These are phyloP conservation scores for Trichothecium sympodiale DNA, from an alignment of 2,329 filamentous ascomycete genomes.

Conservation along the genomic window DNA sequence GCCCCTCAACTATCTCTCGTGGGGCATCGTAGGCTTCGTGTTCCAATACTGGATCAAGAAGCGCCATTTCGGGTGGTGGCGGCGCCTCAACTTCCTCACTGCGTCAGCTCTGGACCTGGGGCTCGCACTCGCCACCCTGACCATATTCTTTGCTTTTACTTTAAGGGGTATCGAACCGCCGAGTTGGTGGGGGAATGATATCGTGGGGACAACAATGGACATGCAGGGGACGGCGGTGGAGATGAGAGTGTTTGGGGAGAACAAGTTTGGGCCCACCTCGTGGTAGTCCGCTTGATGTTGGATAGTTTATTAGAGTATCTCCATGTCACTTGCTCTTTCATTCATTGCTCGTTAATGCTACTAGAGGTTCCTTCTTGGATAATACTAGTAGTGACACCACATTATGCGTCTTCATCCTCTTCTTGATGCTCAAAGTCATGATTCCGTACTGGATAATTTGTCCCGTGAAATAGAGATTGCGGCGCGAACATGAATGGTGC, in stretches of 20 bases:
- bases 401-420: too few species aligned
- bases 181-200: slow-evolving; percentile 57
- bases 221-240: slow-evolving; percentile 47
- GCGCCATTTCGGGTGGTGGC: slow-evolving; percentile 59
- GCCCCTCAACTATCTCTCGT: slow-evolving; percentile 63
- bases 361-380: too few species aligned
- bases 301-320: too few species aligned
- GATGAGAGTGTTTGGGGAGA: background rate
- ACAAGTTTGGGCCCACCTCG: slow-evolving; percentile 3
- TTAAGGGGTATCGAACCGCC: slow-evolving; percentile 51
- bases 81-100: slow-evolving; percentile 60
- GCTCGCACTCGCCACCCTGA: slow-evolving; percentile 52
- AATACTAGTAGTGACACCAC: too few species aligned
- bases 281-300: background rate
- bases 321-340: too few species aligned
- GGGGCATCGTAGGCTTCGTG: slow-evolving; percentile 58
- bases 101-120: slow-evolving; percentile 61
- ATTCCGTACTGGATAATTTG: too few species aligned
- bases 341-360: too few species aligned
- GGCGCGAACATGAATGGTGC: too few species aligned
- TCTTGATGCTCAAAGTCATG: too few species aligned
- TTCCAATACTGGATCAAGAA: slow-evolving; percentile 61
- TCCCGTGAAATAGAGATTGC: too few species aligned
- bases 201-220: slow-evolving; percentile 52
- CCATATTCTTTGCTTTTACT: slow-evolving; percentile 61